These are phyloP conservation scores for Pythium pectinolyticum DNA, from an alignment of 352 stramenopile species.

Conservation along the genomic window DNA sequence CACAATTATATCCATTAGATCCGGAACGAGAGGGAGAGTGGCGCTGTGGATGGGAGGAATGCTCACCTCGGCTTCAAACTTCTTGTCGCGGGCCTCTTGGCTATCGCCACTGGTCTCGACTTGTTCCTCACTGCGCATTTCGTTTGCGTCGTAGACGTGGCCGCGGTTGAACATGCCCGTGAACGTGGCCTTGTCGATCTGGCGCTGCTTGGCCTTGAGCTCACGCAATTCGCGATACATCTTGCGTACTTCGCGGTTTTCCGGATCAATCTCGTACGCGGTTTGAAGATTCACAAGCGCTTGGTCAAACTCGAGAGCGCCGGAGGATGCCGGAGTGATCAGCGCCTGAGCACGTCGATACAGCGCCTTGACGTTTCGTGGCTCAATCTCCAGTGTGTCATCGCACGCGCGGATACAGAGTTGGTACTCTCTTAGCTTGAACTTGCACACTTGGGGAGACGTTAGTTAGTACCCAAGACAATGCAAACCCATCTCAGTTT, in stretches of 20 bases:
- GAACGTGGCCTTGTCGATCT: conserved; percentile 76
- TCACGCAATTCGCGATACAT: conserved; percentile 70
- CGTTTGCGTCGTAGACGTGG: conserved; percentile 50
- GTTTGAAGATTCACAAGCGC: conserved; percentile 71
- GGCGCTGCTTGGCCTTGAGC: conserved; percentile 58
- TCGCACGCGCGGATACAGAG: conserved; percentile 67
- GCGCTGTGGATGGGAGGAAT: no score
- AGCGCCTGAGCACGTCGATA: conserved; percentile 74
- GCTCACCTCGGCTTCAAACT: conserved; percentile 58
- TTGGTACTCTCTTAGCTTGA: conserved; percentile 70
- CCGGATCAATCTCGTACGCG: conserved; percentile 56
- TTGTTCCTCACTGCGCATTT: conserved; percentile 16
- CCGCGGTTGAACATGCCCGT: conserved; percentile 83
- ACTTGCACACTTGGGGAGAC: conserved; percentile 59
- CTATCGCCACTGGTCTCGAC: conserved; percentile 12
- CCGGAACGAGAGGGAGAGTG: neutral
- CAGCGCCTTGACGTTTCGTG: conserved; percentile 71
- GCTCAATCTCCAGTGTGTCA: conserved; percentile 63
- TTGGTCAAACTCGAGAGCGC: conserved; percentile 74
- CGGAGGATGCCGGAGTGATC: conserved; percentile 73
- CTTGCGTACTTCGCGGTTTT: conserved; percentile 63
- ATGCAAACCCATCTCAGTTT: neutral
- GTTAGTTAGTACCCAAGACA: neutral
- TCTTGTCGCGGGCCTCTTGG: conserved; percentile 35
- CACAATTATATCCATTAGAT: neutral